Conservation (phyloP, 768 basidiomycete species). For the Lactarius indigo region DNA sequence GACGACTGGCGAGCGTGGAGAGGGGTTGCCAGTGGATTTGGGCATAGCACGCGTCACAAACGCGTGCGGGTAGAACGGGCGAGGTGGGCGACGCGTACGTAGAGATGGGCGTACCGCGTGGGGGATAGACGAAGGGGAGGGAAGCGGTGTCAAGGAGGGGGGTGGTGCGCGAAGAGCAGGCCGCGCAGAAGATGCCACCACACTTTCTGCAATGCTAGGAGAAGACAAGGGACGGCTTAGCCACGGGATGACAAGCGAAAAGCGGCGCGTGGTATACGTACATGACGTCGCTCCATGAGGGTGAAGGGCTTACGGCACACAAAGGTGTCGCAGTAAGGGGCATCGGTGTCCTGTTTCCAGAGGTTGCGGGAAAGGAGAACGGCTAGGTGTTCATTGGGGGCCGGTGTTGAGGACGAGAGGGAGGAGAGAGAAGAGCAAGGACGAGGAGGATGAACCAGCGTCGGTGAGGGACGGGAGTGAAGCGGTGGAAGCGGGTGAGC, state of each 20-base stretch:
- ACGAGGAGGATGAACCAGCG: slow-evolving; percentile 27
- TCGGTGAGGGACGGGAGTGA: slow-evolving; percentile 28
- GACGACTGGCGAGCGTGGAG: slow-evolving; percentile 34
- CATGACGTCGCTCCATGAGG: slow-evolving; percentile 71
- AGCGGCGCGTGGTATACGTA: slow-evolving; percentile 36
- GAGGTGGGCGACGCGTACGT: slow-evolving; percentile 56
- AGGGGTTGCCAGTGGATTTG: slow-evolving; percentile 58
- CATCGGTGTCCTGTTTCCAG: slow-evolving; percentile 74
- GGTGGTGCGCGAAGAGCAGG: slow-evolving; percentile 58
- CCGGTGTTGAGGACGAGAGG: slow-evolving; percentile 23
- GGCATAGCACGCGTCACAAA: slow-evolving; percentile 76
- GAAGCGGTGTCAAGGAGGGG: slow-evolving; percentile 69
- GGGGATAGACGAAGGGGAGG: slow-evolving; percentile 68
- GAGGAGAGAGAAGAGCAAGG: slow-evolving; percentile 27
- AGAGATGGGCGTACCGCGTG: slow-evolving; percentile 58
- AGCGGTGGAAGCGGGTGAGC: slow-evolving; percentile 23
- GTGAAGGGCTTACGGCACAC: slow-evolving; percentile 63
- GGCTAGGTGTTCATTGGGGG: slow-evolving; percentile 69
- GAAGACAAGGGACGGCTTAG: neutral
- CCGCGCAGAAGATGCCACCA: slow-evolving; percentile 69
- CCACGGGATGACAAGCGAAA: slow-evolving; percentile 9
- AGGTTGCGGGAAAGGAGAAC: slow-evolving; percentile 64
- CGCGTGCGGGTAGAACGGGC: slow-evolving; percentile 54
- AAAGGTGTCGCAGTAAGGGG: slow-evolving; percentile 68
- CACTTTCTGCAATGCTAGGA: slow-evolving; percentile 86